These are phyloP conservation scores for Mucor circinelloides DNA, from an alignment of 371 early-diverging fungal genomes.

Conservation along the genomic window DNA sequence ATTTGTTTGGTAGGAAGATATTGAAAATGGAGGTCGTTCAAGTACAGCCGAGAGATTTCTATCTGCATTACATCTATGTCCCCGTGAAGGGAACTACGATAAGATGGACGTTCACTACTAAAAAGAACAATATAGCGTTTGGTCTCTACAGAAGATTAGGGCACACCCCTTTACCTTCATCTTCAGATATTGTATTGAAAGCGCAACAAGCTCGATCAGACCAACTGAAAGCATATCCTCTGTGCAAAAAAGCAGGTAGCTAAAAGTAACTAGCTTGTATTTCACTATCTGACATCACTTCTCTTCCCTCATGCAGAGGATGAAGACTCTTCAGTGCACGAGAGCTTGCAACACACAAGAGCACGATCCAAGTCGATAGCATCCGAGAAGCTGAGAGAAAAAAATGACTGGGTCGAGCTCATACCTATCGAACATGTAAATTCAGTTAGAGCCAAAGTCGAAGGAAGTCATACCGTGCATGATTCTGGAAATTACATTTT, in stretches of 20 bases:
- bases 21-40: conserved; percentile 70
- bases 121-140: conserved; percentile 83
- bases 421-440: conserved; percentile 12
- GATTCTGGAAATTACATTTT: conserved; percentile 43
- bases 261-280: neutral
- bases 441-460: conserved; percentile 2
- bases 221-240: neutral
- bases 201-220: neutral
- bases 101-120: conserved; percentile 89
- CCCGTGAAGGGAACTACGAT: conserved; percentile 67
- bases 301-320: conserved; percentile 13
- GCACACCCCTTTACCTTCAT: conserved; percentile 12
- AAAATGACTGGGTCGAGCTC: conserved; percentile 6
- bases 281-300: conserved; percentile 27
- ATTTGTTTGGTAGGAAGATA: neutral
- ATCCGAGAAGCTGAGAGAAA: conserved; percentile 8
- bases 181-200: conserved; percentile 13
- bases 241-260: neutral
- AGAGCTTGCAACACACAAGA: neutral
- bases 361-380: conserved; percentile 18
- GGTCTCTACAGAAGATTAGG: conserved; percentile 65
- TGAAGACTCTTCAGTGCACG: neutral
- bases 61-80: conserved; percentile 78
- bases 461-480: conserved; percentile 27
- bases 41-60: conserved; percentile 72